These are phyloP conservation scores for Coriolopsis trogii DNA, from an alignment of 1,284 basidiomycete species.

Conservation along the genomic window DNA sequence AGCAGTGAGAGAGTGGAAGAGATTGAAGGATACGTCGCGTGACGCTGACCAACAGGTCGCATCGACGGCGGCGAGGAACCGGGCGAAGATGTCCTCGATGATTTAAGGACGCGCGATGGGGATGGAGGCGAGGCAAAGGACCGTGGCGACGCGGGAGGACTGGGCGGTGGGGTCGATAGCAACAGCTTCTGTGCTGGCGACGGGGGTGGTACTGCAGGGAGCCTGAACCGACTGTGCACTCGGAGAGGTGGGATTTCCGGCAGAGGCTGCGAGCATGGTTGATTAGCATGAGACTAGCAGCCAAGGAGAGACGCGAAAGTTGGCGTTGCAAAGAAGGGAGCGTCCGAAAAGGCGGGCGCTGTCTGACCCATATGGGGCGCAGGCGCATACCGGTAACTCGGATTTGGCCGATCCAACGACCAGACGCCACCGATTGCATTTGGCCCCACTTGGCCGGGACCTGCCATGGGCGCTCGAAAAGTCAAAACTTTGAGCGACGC, in stretches of 20 bases:
- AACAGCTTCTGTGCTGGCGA: conserved; percentile 11
- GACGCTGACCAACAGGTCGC: conserved; percentile 18
- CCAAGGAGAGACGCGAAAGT: neutral
- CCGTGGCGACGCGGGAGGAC: conserved; percentile 10
- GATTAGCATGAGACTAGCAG: conserved; percentile 1
- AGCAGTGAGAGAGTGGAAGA: conserved; percentile 35
- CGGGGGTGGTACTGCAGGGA: conserved; percentile 22
- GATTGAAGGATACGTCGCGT: conserved; percentile 35
- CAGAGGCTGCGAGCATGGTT: conserved; percentile 18
- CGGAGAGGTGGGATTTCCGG: conserved; percentile 18
- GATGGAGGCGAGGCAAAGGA: conserved; percentile 20
- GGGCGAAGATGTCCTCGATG: conserved; percentile 18
- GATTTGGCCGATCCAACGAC: neutral
- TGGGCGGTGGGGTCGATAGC: conserved; percentile 6
- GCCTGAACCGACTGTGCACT: conserved; percentile 16
- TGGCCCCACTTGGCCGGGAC: neutral
- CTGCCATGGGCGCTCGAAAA: conserved; percentile 7
- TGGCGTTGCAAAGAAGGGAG: neutral
- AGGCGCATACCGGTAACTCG: conserved; percentile 1
- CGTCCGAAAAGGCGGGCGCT: neutral
- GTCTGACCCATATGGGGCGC: neutral
- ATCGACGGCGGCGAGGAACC: conserved; percentile 7
- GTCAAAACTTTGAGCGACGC: conserved; percentile 12
- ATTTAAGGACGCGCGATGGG: no score
- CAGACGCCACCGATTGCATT: neutral